These are phyloP conservation scores for Microdochium trichocladiopsis DNA, from an alignment of 2,329 filamentous ascomycete species.

Conservation along the genomic window DNA sequence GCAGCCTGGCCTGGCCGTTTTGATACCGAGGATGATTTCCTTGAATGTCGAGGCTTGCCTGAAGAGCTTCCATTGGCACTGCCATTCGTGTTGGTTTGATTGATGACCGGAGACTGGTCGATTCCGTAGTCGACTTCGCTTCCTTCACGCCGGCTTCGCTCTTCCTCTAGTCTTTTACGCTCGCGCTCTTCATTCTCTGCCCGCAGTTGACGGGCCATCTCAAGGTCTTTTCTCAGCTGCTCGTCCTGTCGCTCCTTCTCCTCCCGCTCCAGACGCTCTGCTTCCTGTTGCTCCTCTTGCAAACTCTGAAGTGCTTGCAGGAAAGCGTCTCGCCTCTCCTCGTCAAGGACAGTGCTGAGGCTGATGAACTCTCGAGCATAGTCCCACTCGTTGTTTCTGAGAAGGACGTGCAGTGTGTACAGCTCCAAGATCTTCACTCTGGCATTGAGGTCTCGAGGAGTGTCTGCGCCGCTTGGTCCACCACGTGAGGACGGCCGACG, in stretches of 20 bases:
- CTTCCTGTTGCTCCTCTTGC: slow-evolving; percentile 73
- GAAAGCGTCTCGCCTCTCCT: slow-evolving; percentile 85
- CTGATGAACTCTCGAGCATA: slow-evolving; percentile 88
- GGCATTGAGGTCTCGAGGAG: slow-evolving; percentile 75
- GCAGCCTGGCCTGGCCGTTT: slow-evolving; percentile 22
- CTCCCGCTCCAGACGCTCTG: slow-evolving; percentile 58
- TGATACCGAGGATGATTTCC: slow-evolving; percentile 16
- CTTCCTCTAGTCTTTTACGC: slow-evolving; percentile 44
- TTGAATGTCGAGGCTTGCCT: not conserved
- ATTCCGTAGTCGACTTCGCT: slow-evolving; percentile 66
- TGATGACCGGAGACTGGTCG: slow-evolving; percentile 41
- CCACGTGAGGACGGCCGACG: slow-evolving; percentile 17
- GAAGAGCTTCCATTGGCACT: slow-evolving; percentile 7
- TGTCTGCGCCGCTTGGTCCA: slow-evolving; percentile 61
- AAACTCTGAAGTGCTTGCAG: slow-evolving; percentile 77
- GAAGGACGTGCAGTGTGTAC: slow-evolving; percentile 91
- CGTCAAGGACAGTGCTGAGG: slow-evolving; percentile 80
- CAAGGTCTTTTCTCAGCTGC: slow-evolving; percentile 45
- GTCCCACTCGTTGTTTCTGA: slow-evolving; percentile 91
- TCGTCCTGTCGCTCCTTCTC: slow-evolving; percentile 50
- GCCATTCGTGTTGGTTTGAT: slow-evolving; percentile 23
- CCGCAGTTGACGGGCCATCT: slow-evolving; percentile 47
- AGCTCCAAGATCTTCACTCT: slow-evolving; percentile 90
- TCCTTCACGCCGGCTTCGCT: slow-evolving; percentile 38
- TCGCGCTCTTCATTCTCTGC: slow-evolving; percentile 54